Evolutionary conservation across 768 basidiomycete species (phyloP).

Genomic region (Suillus occidentalis): DNA sequence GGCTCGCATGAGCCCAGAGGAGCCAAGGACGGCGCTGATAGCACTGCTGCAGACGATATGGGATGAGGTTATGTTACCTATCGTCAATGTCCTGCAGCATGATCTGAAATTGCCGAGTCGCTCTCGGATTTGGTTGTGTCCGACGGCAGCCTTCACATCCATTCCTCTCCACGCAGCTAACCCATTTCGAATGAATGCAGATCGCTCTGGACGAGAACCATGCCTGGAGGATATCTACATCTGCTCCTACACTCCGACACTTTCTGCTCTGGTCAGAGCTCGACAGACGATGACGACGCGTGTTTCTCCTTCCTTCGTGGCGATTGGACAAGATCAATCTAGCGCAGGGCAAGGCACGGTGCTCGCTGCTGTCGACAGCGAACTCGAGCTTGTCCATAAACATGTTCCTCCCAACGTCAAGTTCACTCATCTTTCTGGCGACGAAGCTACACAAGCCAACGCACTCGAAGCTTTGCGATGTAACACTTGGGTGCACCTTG

Average conservation of each 20-base stretch:
- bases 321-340: slow-evolving; percentile 9
- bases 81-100: slow-evolving; percentile 8
- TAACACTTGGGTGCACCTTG: slow-evolving; percentile 22
- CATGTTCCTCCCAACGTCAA: not conserved
- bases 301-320: not conserved
- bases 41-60: not conserved
- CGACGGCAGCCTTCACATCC: slow-evolving; percentile 9
- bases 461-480: slow-evolving; percentile 9
- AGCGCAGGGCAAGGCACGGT: not conserved
- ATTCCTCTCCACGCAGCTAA: slow-evolving; percentile 24
- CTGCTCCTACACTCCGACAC: slow-evolving; percentile 27
- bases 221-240: slow-evolving; percentile 16
- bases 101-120: slow-evolving; percentile 1
- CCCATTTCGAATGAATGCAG: slow-evolving; percentile 7
- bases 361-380: not conserved
- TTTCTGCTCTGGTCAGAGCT: slow-evolving; percentile 17
- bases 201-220: slow-evolving; percentile 8
- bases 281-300: not conserved
- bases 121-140: slow-evolving; percentile 19
- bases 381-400: slow-evolving; percentile 7
- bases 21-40: not conserved
- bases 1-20: not conserved
- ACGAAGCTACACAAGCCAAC: slow-evolving; percentile 4
- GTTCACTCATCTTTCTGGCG: slow-evolving; percentile 7
- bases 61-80: slow-evolving; percentile 3